Base-by-base conservation (phyloP, 768 basidiomycete genomes). In the Pisolithus orientalis region DNA sequence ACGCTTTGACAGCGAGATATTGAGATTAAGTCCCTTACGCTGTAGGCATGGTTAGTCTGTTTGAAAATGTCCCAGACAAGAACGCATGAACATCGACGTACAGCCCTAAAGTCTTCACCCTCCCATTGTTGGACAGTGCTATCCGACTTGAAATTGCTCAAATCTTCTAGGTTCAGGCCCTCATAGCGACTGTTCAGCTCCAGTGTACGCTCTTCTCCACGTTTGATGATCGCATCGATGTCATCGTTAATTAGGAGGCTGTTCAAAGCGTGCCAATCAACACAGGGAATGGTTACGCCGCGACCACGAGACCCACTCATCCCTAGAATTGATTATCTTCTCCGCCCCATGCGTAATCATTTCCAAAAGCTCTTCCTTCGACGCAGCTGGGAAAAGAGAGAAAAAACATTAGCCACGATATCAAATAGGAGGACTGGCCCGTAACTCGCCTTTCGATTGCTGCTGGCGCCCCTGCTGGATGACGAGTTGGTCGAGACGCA, bases 271-370 rank as follows among this genome's bases (percentile, higher is more conserved):
- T 14, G 21, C 21, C 31, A 6, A 39, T 52, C 7, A 59, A 31
- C 44, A 50, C 16, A 52, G 13, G 34, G 14, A 29, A 34, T 34
- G 34, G 4, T 34, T 34, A 34, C 11, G 11, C 34, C 13, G 34
- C 13, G 2, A 5, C 34, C 34, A 34, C 34, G 14, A 10, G 11
- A 70, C 86, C 55, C 52, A 92, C 90, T 83, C 81, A 13, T 89
- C 85, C 0, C 69, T 66, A 4, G 84, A 74, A 63, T 87, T 95
- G 67, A 98, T 94, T 52, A 99, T 97, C 69, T 92, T 89, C 66
- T 98, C 95, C 0, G 94, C 95, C 17, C 96, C 95, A 62, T 95
- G 93, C 6, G 94, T 86, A 53, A 99, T 98, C 93, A 98, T 99
- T 64, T 98, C 94, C 34, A 98, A 72, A 13, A 99, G 75, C 53